phyloP scores from a whole-genome alignment of 495 filamentous ascomycete genomes.

The Penicillium paradoxum region DNA sequence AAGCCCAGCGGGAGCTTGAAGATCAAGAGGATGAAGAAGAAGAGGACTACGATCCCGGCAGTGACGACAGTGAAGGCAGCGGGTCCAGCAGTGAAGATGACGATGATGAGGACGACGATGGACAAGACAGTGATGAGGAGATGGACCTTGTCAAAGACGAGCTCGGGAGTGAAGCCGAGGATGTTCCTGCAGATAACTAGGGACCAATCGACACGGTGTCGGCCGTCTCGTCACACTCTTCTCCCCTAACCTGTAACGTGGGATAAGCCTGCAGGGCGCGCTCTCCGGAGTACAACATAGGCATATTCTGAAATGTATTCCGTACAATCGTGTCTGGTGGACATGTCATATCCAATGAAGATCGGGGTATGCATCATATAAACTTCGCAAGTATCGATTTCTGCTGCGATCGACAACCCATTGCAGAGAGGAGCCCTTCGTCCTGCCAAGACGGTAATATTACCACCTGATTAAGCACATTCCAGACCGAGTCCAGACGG shows the following conservation, averaged over 20 bases:
- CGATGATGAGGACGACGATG: constrained; percentile 46
- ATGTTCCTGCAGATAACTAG: constrained; percentile 27
- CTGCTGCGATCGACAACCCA: background rate
- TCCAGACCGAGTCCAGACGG: constrained; percentile 25
- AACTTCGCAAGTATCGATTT: background rate
- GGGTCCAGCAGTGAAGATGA: constrained; percentile 52
- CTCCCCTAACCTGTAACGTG: background rate
- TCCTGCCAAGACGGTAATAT: constrained; percentile 22
- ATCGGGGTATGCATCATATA: background rate
- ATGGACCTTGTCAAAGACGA: constrained; percentile 43
- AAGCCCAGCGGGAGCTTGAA: constrained; percentile 62
- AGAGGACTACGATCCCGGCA: constrained; percentile 84
- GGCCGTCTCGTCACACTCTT: background rate
- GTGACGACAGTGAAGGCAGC: constrained; percentile 68
- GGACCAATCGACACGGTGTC: background rate
- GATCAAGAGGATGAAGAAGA: constrained; percentile 74
- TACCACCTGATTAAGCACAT: constrained; percentile 25
- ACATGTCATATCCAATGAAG: background rate
- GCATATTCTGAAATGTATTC: too few relatives aligned
- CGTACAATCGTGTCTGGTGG: background rate
- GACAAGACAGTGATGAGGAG: constrained; percentile 44
- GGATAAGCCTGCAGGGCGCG: too few relatives aligned
- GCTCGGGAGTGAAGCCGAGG: constrained; percentile 40
- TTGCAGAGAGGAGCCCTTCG: background rate
- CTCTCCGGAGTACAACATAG: too few relatives aligned